These are phyloP conservation scores for Cunninghamia lanceolata DNA, from an alignment of 75 land plant genomes.

Conservation along the genomic window DNA sequence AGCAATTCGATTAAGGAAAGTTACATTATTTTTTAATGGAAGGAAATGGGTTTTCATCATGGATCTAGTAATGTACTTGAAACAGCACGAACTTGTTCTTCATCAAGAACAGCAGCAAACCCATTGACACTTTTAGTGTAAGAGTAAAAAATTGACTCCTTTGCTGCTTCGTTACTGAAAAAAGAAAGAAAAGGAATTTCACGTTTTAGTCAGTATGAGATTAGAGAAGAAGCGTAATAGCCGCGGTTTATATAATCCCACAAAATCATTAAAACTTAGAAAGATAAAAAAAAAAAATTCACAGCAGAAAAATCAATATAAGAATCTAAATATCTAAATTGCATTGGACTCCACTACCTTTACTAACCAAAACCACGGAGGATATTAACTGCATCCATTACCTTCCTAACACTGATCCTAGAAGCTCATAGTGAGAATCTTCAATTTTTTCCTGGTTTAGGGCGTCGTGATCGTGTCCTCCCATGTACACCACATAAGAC, in stretches of 20 bases:
- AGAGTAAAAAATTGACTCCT: constrained; percentile 32
- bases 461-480: constrained; percentile 20
- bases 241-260: background rate
- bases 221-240: too few species aligned
- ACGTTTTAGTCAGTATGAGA: background rate
- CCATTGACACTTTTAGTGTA: constrained; percentile 39
- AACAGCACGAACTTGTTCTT: constrained; percentile 22
- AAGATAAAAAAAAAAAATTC: too few species aligned
- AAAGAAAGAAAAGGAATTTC: background rate
- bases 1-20: too few species aligned
- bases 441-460: background rate
- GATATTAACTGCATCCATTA: background rate
- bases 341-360: background rate
- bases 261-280: background rate
- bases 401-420: constrained; percentile 37
- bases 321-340: background rate
- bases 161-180: constrained; percentile 25
- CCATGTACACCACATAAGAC: constrained; percentile 53
- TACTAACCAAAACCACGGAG: background rate
- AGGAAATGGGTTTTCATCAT: background rate
- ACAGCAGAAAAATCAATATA: background rate
- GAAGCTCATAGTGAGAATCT: constrained; percentile 24
- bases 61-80: constrained; percentile 14
- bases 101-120: constrained; percentile 48
- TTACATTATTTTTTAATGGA: too few species aligned